phyloP scores from a whole-genome alignment of 768 basidiomycete genomes.

The Mycena alexandri region DNA sequence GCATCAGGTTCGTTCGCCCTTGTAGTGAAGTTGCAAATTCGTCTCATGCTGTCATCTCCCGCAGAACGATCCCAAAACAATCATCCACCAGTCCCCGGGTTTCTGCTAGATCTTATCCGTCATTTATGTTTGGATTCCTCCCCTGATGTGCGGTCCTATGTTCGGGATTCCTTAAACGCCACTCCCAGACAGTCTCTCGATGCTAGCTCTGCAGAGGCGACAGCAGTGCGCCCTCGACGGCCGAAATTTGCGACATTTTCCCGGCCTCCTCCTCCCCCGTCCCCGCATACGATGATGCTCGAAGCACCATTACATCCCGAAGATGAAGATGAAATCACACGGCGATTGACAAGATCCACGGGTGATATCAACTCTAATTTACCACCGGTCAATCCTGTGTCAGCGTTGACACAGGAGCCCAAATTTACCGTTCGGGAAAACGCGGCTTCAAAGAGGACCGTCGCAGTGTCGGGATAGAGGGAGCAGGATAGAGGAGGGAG shows the following conservation, averaged over 20 bases:
- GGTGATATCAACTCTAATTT: constrained; percentile 44
- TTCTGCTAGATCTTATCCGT: constrained; percentile 55
- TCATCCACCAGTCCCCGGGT: constrained; percentile 48
- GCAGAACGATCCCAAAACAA: constrained; percentile 47
- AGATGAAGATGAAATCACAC: constrained; percentile 13
- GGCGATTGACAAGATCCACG: constrained; percentile 36
- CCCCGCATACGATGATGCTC: background rate
- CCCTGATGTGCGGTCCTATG: constrained; percentile 72
- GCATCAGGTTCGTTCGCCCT: constrained; percentile 63
- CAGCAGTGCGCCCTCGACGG: constrained; percentile 15
- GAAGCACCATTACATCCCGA: constrained; percentile 4
- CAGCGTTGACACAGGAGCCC: constrained; percentile 8
- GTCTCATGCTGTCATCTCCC: constrained; percentile 30
- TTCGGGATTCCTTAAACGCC: constrained; percentile 48
- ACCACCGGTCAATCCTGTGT: constrained; percentile 11
- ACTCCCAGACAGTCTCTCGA: constrained; percentile 10
- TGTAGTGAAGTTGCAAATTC: constrained; percentile 11
- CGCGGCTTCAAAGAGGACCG: constrained; percentile 23
- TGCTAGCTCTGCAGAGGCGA: constrained; percentile 13
- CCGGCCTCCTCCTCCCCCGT: constrained; percentile 48
- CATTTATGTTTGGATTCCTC: constrained; percentile 68
- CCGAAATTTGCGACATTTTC: constrained; percentile 52
- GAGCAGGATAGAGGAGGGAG: constrained; percentile 21
- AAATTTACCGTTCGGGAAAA: constrained; percentile 3
- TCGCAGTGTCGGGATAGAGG: constrained; percentile 30